phyloP scores from a whole-genome alignment of 2,329 filamentous ascomycete genomes.

The Fusarium nanum region DNA sequence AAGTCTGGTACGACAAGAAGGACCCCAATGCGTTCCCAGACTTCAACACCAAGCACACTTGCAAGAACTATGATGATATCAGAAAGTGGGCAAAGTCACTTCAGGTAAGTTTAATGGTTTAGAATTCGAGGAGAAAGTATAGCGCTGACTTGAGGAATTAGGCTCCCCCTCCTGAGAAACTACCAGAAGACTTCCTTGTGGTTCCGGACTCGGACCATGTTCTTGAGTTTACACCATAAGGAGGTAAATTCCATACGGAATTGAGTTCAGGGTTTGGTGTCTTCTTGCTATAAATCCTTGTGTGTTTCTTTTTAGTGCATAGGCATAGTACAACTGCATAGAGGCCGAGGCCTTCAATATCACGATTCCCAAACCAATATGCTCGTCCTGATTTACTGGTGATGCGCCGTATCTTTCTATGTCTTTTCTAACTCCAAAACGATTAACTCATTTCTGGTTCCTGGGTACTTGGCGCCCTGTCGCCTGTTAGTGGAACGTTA shows the following conservation, averaged over 20 bases:
- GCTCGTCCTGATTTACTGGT: neutral
- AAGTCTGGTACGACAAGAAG: constrained; percentile 66
- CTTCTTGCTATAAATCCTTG: neutral
- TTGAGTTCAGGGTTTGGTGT: neutral
- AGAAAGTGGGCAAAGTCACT: constrained; percentile 64
- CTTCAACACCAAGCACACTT: constrained; percentile 70
- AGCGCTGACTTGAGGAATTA: neutral
- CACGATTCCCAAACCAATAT: neutral
- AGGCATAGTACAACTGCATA: neutral
- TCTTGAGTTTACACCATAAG: constrained; percentile 34
- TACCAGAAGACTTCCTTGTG: constrained; percentile 34
- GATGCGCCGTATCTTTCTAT: neutral
- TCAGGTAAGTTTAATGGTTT: constrained; percentile 52
- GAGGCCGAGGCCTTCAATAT: neutral
- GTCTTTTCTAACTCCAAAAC: neutral
- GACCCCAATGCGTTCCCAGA: constrained; percentile 66
- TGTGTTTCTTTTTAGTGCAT: neutral
- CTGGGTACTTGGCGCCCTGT: neutral
- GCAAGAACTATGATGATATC: constrained; percentile 67
- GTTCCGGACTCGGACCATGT: constrained; percentile 19
- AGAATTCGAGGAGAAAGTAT: rapidly evolving
- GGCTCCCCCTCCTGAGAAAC: constrained; percentile 34
- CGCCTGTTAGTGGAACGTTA: neutral
- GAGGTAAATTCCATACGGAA: rapidly evolving
- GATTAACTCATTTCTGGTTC: neutral